Percentiles rank a stretch among this genome's conserved stretches.
phyloP scores from a whole-genome alignment of 495 filamentous ascomycete genomes.

The Annulohypoxylon moriforme region DNA sequence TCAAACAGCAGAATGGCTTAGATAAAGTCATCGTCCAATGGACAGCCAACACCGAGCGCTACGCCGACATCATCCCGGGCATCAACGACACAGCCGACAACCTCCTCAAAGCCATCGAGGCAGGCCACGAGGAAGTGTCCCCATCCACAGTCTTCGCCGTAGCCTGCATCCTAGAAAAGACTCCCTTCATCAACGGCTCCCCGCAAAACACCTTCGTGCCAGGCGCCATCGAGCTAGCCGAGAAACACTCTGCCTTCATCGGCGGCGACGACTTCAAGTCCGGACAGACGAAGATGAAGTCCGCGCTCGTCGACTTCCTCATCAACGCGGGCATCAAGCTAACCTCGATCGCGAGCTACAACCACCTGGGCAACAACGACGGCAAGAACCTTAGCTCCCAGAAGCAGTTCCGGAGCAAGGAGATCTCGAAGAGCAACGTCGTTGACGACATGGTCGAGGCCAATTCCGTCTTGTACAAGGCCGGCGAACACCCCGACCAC shows the following conservation, averaged over 20 bases:
- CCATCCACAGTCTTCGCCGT: slow-evolving; percentile 97
- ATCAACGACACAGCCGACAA: slow-evolving; percentile 98
- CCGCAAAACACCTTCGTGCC: slow-evolving; percentile 99
- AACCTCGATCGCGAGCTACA: slow-evolving; percentile 98
- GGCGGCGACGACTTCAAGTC: slow-evolving; percentile 99
- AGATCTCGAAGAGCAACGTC: slow-evolving; percentile 98
- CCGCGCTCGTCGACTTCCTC: slow-evolving; percentile 96
- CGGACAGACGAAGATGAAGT: slow-evolving; percentile 99
- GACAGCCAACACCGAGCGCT: slow-evolving; percentile 99
- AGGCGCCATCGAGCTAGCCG: slow-evolving; percentile 89
- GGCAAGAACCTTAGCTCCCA: slow-evolving; percentile 98
- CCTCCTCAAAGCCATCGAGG: slow-evolving; percentile 84
- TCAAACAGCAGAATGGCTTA: slow-evolving; percentile 85
- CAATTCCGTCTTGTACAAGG: slow-evolving; percentile 87
- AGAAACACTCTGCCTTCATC: slow-evolving; percentile 88
- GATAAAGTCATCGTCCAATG: slow-evolving; percentile 98
- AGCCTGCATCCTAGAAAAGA: slow-evolving; percentile 87
- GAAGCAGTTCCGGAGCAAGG: slow-evolving; percentile 98
- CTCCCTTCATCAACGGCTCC: slow-evolving; percentile 98
- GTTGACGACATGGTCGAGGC: slow-evolving; percentile 99
- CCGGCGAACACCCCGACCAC: slow-evolving; percentile 90
- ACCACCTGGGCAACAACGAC: slow-evolving; percentile 99
- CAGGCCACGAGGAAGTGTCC: slow-evolving; percentile 86
- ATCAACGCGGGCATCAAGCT: slow-evolving; percentile 99
- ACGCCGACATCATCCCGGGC: slow-evolving; percentile 84